Percentiles rank a stretch among this genome's conserved stretches.
Conservation (phyloP, 2,329 filamentous ascomycete genomes). For the Ceratocystiopsis sp. region DNA sequence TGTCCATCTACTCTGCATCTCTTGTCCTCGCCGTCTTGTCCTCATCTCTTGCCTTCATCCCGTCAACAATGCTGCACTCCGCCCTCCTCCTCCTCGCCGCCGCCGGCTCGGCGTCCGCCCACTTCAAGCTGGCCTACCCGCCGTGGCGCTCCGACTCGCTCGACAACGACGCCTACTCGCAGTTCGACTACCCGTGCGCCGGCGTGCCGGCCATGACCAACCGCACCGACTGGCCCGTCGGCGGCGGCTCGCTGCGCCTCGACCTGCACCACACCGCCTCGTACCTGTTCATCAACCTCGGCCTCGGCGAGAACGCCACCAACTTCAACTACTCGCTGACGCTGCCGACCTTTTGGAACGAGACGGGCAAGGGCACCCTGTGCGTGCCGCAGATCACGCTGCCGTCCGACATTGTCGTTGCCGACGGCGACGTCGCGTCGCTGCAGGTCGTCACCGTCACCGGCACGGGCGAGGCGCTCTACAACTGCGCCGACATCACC, state of each 20-base stretch:
- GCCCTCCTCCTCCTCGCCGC: slow-evolving; percentile 18
- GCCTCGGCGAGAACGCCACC: slow-evolving; percentile 28
- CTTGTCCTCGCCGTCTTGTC: background rate
- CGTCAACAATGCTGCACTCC: slow-evolving; percentile 12
- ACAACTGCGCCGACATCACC: slow-evolving; percentile 61
- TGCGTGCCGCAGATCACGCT: slow-evolving; percentile 45
- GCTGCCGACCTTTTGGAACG: slow-evolving; percentile 39
- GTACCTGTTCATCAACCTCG: slow-evolving; percentile 37
- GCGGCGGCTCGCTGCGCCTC: slow-evolving; percentile 29
- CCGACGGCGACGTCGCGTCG: slow-evolving; percentile 45
- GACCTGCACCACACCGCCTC: slow-evolving; percentile 34
- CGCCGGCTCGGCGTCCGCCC: slow-evolving; percentile 23
- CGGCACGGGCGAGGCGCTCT: slow-evolving; percentile 41
- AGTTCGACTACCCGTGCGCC: slow-evolving; percentile 30
- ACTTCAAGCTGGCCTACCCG: slow-evolving; percentile 32
- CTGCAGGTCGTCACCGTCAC: slow-evolving; percentile 54
- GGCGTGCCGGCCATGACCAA: slow-evolving; percentile 26
- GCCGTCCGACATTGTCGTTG: slow-evolving; percentile 30
- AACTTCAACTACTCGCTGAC: slow-evolving; percentile 56
- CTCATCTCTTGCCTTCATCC: background rate
- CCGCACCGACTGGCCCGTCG: slow-evolving; percentile 35
- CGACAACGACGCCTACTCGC: slow-evolving; percentile 24
- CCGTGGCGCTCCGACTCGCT: slow-evolving; percentile 32
- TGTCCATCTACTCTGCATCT: background rate
- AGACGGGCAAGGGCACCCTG: slow-evolving; percentile 43